Evolutionary conservation across 257 asterid genomes (phyloP), one percentile per base, ranked within the genome.

Genomic region (Rauvolfia tetraphylla): DNA sequence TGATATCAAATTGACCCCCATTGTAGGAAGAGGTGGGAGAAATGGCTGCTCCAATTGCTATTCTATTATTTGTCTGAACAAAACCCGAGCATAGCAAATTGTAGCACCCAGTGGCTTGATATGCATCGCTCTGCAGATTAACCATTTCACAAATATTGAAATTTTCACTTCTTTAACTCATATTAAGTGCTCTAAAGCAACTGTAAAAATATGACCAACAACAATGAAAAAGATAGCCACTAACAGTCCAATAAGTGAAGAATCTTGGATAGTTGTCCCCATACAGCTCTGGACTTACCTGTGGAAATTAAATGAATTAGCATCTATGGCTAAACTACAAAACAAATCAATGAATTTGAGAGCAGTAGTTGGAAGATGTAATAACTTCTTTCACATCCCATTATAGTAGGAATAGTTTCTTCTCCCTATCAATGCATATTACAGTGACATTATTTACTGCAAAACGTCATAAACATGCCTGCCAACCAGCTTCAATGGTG

Each of bases 401-500:
- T 75, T 77, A 63, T 14, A 46, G 56, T 71, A 79, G 62, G 3
- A 67, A 67, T 33, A 66, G 18, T 29, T 29, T n/a, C 6, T 29
- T 61, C 39, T 61, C 9, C 8, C 33, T 15, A 27, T 27, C 2
- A 13, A 61, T 27, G 68, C 8, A 31, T 0, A 29, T n/a, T 25
- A 25, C 15, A 57, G 33, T 25, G 15, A n/a, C 63, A 57, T 57
- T 57, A 62, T 62, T 62, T 62, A 29, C 42, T 62, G 17, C 1
- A 49, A 49, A 49, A 3, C 20, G 25, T 15, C 29, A 67, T 18
- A 15, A 34, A 76, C 89, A 69, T 88, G 83, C 98, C 95, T 91
- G 98, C 98, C 98, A 93, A 73, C 98, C 98, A 86, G 98, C 98
- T 88, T 93, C 98, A 73, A 93, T 93, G 77, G 98, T 93, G 83